phyloP scores from a whole-genome alignment of 139 green algal genomes.

The Choricystis sp. region DNA sequence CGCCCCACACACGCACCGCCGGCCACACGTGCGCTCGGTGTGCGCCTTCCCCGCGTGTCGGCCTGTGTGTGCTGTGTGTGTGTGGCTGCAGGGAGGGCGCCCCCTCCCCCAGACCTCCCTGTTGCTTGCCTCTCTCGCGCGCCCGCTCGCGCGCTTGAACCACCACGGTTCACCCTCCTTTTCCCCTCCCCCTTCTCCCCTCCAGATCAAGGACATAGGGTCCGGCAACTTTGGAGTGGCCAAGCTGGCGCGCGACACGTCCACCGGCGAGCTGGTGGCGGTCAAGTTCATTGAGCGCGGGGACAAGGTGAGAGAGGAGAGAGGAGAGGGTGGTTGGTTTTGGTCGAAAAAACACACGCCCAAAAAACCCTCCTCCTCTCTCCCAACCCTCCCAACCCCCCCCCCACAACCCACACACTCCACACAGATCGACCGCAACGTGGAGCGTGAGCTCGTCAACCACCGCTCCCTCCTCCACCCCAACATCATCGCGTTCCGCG shows the following conservation, averaged over 20 bases:
- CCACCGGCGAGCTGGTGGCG: constrained; percentile 48
- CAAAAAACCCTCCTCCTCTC: background rate
- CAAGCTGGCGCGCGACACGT: constrained; percentile 45
- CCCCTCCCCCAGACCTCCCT: too few relatives aligned
- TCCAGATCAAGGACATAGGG: constrained; percentile 59
- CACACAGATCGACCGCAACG: constrained; percentile 88
- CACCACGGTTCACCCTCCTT: too few relatives aligned
- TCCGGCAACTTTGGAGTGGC: constrained; percentile 89
- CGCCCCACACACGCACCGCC: too few relatives aligned
- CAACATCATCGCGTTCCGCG: constrained; percentile 94
- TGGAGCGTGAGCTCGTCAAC: constrained; percentile 96
- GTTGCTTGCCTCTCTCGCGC: too few relatives aligned
- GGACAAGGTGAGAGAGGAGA: constrained; percentile 33
- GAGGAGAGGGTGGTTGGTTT: constrained; percentile 6
- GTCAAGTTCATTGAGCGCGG: constrained; percentile 71
- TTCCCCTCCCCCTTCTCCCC: background rate
- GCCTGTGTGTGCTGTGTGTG: background rate
- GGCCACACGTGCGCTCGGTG: too few relatives aligned
- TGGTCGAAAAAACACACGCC: background rate
- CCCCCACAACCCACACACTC: background rate
- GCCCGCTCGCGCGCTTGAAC: too few relatives aligned
- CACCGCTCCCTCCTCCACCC: constrained; percentile 78
- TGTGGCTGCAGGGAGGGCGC: too few relatives aligned
- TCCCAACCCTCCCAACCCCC: background rate
- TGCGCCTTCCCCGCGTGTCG: background rate